Evolutionary conservation across 257 asterid species (phyloP), one percentile per base, ranked within the genome.

Genomic region (Rauvolfia tetraphylla): DNA sequence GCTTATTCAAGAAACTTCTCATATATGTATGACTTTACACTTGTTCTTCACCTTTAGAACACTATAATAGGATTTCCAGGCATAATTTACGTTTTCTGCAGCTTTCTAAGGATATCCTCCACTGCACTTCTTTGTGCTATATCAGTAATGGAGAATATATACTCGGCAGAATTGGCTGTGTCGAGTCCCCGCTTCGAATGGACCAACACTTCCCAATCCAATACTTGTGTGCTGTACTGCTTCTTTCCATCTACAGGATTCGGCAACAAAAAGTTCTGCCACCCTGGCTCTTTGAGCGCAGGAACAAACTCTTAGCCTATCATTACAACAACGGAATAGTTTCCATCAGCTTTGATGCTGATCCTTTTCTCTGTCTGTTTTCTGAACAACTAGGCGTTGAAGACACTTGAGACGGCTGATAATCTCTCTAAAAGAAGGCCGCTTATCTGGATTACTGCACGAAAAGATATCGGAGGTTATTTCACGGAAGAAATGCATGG

Each of bases 401-500:
- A 95, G 86, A 80, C 87, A 46, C 87, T 86, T 95, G 80, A 95
- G 96, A 70, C 96, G 93, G 61, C 88, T 71, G 76, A 95, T 92
- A 57, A 95, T 92, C 86, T 95, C 88, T 23, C 86, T 88, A 90
- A 95, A 95, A 61, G 99, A 88, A 63, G 98, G 99, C 36, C 99
- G 96, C 53, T 81, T 88, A 62, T 86, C 90, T 62, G 91, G 89
- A 79, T 85, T 87, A 79, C 99, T 95, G 92, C 91, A 86, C 57
- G 69, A 75, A 31, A 85, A 53, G 71, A 54, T 38, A 49, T 8
- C 20, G 7, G 34, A 63, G 29, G 58, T 51, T 31, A 65, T 42
- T 79, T 62, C 57, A 42, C 53, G 2, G 14, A 11, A 38, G 8
- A 34, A 3, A 66, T 76, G 36, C 68, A 70, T 27, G 13, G 17